Conservation (phyloP, 1,139 yeast genomes). For the Pichia cactophila region DNA sequence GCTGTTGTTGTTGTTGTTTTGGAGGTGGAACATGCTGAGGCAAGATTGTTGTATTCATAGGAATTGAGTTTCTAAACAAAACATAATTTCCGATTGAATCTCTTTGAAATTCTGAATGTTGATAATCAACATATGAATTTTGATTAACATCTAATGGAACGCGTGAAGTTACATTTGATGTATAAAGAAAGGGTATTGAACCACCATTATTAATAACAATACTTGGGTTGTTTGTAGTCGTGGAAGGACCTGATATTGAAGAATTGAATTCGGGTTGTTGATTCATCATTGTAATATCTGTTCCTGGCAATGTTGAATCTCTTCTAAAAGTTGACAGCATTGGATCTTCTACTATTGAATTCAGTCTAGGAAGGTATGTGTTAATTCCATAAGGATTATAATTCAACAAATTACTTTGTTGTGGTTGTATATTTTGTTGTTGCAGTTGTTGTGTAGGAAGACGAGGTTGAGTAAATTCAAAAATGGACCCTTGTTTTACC, state of each 20-base stretch:
- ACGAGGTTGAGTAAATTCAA: not conserved
- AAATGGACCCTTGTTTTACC: not conserved
- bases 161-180: conserved; percentile 20
- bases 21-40: not conserved
- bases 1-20: not conserved
- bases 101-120: conserved; percentile 1
- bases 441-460: not conserved
- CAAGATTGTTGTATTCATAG: not conserved
- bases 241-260: not conserved
- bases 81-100: not conserved
- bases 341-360: conserved; percentile 23
- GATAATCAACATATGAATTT: conserved; percentile 1
- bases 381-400: not conserved
- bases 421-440: not conserved
- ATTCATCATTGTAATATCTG: conserved; percentile 5
- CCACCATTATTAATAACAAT: not conserved
- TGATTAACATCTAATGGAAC: conserved; percentile 19
- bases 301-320: conserved; percentile 16
- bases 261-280: conserved; percentile 6
- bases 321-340: conserved; percentile 18
- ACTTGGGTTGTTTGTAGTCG: not conserved
- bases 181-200: conserved; percentile 9
- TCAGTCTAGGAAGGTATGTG: conserved; percentile 14
- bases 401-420: not conserved
- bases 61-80: not conserved